Conservation (phyloP, 352 stramenopile species). For the Phytopythium kandeliae region DNA sequence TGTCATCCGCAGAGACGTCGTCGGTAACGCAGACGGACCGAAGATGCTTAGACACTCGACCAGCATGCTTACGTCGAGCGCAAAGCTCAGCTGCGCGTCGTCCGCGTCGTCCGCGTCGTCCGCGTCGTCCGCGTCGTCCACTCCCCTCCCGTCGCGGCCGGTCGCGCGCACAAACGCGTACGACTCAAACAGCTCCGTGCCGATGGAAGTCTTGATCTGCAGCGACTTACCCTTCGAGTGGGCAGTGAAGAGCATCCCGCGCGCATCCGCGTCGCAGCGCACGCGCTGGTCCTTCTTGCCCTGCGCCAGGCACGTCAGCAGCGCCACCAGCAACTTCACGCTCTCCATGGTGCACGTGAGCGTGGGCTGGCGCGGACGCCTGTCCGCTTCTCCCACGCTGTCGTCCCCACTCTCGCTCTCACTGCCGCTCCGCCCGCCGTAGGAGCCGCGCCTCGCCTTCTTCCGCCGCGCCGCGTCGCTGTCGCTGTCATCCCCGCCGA, state of each 20-base stretch:
- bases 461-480: conserved; percentile 3
- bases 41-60: conserved; percentile 84
- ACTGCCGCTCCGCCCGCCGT: conserved; percentile 3
- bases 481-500: background rate
- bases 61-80: conserved; percentile 59
- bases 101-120: conserved; percentile 19
- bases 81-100: conserved; percentile 57
- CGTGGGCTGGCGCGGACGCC: conserved; percentile 17
- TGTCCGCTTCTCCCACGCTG: conserved; percentile 1
- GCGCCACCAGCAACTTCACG: conserved; percentile 68
- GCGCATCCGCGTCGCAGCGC: conserved; percentile 61
- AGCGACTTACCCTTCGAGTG: conserved; percentile 85
- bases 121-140: background rate
- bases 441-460: conserved; percentile 1
- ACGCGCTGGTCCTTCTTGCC: conserved; percentile 77
- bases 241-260: conserved; percentile 64
- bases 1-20: conserved; percentile 70
- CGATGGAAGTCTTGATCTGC: conserved; percentile 82
- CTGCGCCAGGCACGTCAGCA: conserved; percentile 57
- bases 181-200: conserved; percentile 68
- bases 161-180: conserved; percentile 38
- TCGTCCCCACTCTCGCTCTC: conserved; percentile 11
- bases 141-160: conserved; percentile 2
- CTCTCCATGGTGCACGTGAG: conserved; percentile 58
- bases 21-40: conserved; percentile 46